Base-by-base conservation (phyloP, 1,139 yeast species). In the Blastobotrys ciferrii region DNA sequence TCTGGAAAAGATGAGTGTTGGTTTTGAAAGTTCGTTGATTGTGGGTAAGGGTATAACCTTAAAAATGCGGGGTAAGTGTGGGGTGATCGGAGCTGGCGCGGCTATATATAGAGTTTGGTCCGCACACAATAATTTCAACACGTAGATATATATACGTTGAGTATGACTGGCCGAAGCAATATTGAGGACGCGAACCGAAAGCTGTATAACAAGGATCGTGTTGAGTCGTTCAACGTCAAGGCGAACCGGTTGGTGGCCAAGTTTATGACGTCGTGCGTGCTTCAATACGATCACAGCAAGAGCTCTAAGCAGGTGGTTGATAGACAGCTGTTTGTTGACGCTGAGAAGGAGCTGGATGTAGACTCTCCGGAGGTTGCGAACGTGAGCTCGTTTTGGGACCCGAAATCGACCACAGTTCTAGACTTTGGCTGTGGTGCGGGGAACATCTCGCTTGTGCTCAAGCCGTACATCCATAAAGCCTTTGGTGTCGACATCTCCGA, bases 401-500 rank as follows among this genome's bases (percentile, higher is more conserved):
- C 35, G 18, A 43, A 42, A 9, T 32, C 40, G 15, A 59, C 65
- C n/a, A 48, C 43, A 14, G 59, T 62, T 12, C 53, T 64, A 4
- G 68, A 65, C 43, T 62, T 64, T 54, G 68, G 64, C 4, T 62
- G 68, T 40, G 68, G 68, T 1, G 57, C 64, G 1, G 67, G 66
- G 1, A 46, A 58, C 19, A 47, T 62, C n/a, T 52, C 60, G 28
- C 57, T 56, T 47, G 46, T 50, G n/a, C 38, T 65, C n/a, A 63
- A 63, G 2, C 59, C 62, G 0, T 52, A 56, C 40, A 53, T 57
- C 17, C 50, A 50, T 19, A 49, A 53, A 31, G 52, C 62, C 18
- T 61, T 64, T 2, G 69, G 68, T 0, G 55, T 62, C 5, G 69
- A 65, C 41, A 57, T 63, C 15, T 50, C 66, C 0, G 55, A 58